Evolutionary conservation across 345 rosid species (phyloP).

Genomic region (Citrus unshiu): DNA sequence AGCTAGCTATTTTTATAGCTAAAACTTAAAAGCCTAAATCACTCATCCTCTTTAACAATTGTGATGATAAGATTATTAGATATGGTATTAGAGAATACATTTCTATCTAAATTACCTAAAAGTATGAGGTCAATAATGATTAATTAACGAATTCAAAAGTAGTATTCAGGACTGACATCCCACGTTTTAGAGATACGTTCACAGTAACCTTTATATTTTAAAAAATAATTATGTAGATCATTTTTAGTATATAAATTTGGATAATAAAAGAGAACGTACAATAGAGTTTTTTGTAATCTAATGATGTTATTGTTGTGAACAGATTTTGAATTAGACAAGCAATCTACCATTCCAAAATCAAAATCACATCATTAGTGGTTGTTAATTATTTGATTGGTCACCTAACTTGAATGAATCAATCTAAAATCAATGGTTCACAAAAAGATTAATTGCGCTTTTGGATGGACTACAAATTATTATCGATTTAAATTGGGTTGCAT

Average conservation of each 20-base stretch:
- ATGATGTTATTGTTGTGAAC: neutral
- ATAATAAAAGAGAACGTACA: neutral
- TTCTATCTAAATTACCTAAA: neutral
- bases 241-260: neutral
- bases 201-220: fast-evolving
- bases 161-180: neutral
- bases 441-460: constrained; percentile 5
- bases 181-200: no score
- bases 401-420: constrained; percentile 26
- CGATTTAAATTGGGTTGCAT: neutral
- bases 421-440: constrained; percentile 17
- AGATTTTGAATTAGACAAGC: constrained; percentile 23
- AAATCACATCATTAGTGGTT: constrained; percentile 38
- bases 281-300: neutral
- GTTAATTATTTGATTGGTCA: constrained; percentile 38
- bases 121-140: neutral
- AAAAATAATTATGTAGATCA: no score
- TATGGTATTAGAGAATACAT: neutral
- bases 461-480: constrained; percentile 6
- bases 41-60: neutral
- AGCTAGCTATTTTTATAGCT: neutral
- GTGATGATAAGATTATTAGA: neutral
- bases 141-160: neutral
- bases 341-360: constrained; percentile 25
- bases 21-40: neutral